Conservation (phyloP, 805 yeast species). For the Scheffersomyces amazonensis region DNA sequence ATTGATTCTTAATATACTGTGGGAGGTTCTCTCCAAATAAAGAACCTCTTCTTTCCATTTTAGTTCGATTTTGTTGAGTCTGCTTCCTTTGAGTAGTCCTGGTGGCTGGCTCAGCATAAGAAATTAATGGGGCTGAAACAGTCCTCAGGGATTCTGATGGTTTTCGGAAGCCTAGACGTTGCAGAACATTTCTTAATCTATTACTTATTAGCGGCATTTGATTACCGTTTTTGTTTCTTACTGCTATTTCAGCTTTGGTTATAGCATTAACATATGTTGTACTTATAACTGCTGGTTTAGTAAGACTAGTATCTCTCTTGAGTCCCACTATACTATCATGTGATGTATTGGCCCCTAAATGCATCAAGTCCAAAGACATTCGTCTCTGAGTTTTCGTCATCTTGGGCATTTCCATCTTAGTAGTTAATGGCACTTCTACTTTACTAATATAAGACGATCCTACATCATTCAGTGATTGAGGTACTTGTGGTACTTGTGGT, state of each 20-base stretch:
- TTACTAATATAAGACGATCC: no score
- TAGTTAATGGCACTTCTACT: not conserved
- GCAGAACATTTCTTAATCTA: not conserved
- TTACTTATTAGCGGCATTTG: not conserved
- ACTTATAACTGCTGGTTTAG: constrained; percentile 28
- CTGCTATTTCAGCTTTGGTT: constrained; percentile 20
- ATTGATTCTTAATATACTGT: constrained; percentile 23
- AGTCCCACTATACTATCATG: not conserved
- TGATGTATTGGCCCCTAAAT: constrained; percentile 9
- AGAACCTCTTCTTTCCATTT: constrained; percentile 22
- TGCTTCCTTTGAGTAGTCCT: not conserved
- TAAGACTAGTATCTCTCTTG: constrained; percentile 13
- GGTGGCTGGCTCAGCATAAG: not conserved
- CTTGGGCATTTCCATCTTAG: constrained; percentile 13
- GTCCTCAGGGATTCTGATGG: not conserved
- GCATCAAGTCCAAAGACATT: constrained; percentile 28
- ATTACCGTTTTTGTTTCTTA: not conserved
- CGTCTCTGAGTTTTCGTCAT: constrained; percentile 19
- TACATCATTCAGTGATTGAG: not conserved
- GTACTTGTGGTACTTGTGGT: not conserved
- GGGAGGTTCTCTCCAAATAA: constrained; percentile 37
- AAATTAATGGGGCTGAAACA: not conserved
- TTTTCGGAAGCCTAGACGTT: not conserved
- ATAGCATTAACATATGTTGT: constrained; percentile 32
- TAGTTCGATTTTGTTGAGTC: not conserved